These are phyloP conservation scores for Pythium sukuiense DNA, from an alignment of 352 stramenopile genomes.

Conservation along the genomic window DNA sequence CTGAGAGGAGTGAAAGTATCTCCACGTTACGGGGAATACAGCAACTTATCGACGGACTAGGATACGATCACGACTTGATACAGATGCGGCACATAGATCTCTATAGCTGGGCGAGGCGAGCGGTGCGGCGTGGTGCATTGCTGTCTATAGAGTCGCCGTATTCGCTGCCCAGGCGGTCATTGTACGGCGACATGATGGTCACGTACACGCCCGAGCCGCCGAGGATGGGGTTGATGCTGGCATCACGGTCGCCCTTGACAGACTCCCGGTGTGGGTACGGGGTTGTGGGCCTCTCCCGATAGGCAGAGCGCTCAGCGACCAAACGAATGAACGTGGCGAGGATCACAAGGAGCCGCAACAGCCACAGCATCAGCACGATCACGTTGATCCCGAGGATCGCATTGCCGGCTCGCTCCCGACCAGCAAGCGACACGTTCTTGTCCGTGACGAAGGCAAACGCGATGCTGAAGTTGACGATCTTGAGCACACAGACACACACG, in stretches of 20 bases:
- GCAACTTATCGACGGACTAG: not conserved
- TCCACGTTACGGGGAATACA: not conserved
- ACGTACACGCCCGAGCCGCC: slow-evolving; percentile 27
- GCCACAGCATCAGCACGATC: slow-evolving; percentile 35
- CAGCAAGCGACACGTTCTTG: slow-evolving; percentile 19
- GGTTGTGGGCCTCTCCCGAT: not conserved
- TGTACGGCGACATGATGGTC: slow-evolving; percentile 23
- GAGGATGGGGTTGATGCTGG: slow-evolving; percentile 21
- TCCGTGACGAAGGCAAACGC: slow-evolving; percentile 38
- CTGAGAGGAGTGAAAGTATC: not conserved
- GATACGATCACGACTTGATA: slow-evolving; percentile 1
- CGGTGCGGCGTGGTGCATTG: slow-evolving; percentile 10
- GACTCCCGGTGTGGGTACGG: slow-evolving; percentile 14
- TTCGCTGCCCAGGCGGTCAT: slow-evolving; percentile 20
- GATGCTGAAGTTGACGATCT: slow-evolving; percentile 35
- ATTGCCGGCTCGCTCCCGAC: slow-evolving; percentile 25
- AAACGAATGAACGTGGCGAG: slow-evolving; percentile 30
- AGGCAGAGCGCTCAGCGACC: slow-evolving; percentile 12
- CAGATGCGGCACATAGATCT: slow-evolving; percentile 1
- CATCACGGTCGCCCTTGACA: slow-evolving; percentile 13
- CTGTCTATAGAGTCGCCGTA: slow-evolving; percentile 19
- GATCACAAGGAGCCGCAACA: slow-evolving; percentile 32
- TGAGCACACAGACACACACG: slow-evolving; percentile 20
- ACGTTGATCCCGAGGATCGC: slow-evolving; percentile 34
- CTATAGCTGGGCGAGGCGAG: slow-evolving; percentile 21